Evolutionary conservation across 495 filamentous ascomycete species (phyloP), one percentile per base, ranked within the genome.

Genomic region (Darksidea phi): DNA sequence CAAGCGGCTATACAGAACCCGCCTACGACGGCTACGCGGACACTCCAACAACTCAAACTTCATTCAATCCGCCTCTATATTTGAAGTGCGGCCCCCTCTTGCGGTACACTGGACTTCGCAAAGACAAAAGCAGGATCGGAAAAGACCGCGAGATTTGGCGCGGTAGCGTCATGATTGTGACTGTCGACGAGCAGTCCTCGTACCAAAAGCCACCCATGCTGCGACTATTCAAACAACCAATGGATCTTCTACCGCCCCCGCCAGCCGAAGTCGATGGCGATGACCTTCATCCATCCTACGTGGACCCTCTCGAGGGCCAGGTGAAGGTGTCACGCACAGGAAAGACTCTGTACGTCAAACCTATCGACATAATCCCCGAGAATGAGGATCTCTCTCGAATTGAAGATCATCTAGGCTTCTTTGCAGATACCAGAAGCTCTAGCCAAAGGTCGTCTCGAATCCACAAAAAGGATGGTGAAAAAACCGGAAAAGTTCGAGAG

Each of bases 151-250:
- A 95, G 59, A 86, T 90, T 23, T 98, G 94, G 94, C 83, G 91
- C 73, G 94, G 94, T 24, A 91, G 84, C 59, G 79, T 97, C 25
- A 88, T 98, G 89, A 94, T 97, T 57, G 90, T 97, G 32, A 97
- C 94, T 0, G 79, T 81, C 36, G 93, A 97, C 68, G 80, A 82
- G 8, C 78, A 86, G 23, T 96, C 91, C 4, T 86, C 85, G 1
- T 95, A 95, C 70, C 83, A 89, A n/a, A 81, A 82, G 20, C 78
- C 81, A 7, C 94, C 94, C 17, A 86, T 80, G 3, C 74, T 97
- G 54, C 81, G 90, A 45, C 69, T 98, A 3, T 98, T 96, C 72
- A 82, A 83, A 15, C 91, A 96, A 69, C 87, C 91, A 0, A 88
- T 90, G 73, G 88, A 95, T 62, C 79, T 95, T 23, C 76, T 92